Percentiles rank a stretch among this genome's conserved stretches.
phyloP scores from a whole-genome alignment of 2,329 filamentous ascomycete species.

The Penicillium hesseltinei region DNA sequence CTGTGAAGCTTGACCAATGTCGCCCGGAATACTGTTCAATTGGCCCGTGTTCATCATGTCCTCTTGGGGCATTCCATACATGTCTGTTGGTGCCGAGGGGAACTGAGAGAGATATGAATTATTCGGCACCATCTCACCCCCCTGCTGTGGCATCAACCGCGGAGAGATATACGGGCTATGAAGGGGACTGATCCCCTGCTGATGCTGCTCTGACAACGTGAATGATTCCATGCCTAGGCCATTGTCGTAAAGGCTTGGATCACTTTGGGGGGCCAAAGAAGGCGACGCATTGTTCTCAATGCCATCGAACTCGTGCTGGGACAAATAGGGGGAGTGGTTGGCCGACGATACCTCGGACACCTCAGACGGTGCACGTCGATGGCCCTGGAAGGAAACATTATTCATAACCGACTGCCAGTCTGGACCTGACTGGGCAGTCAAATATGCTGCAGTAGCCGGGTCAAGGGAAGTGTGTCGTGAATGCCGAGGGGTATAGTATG shows the following conservation, averaged over 20 bases:
- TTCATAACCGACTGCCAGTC: slow-evolving; percentile 59
- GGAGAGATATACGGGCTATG: slow-evolving; percentile 71
- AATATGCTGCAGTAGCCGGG: slow-evolving; percentile 59
- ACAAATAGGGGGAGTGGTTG: slow-evolving; percentile 77
- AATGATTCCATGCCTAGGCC: slow-evolving; percentile 76
- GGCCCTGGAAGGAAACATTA: slow-evolving; percentile 68
- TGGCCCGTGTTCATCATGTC: slow-evolving; percentile 49
- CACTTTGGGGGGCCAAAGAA: slow-evolving; percentile 69
- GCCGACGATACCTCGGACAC: slow-evolving; percentile 86
- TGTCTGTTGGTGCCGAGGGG: slow-evolving; percentile 47
- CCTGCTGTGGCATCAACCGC: slow-evolving; percentile 68
- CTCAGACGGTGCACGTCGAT: slow-evolving; percentile 83
- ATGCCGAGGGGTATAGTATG: slow-evolving; percentile 54
- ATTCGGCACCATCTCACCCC: slow-evolving; percentile 56
- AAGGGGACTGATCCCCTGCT: slow-evolving; percentile 57
- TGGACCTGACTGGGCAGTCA: slow-evolving; percentile 49
- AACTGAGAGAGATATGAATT: slow-evolving; percentile 50
- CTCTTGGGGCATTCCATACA: slow-evolving; percentile 50
- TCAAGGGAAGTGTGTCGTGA: slow-evolving; percentile 62
- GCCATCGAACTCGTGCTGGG: slow-evolving; percentile 75
- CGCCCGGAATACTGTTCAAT: slow-evolving; percentile 49
- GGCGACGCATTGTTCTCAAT: slow-evolving; percentile 73
- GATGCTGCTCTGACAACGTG: slow-evolving; percentile 67
- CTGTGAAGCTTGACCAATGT: slow-evolving; percentile 66
- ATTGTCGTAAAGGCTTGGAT: slow-evolving; percentile 71